Percentiles rank a stretch among this genome's conserved stretches.
phyloP scores from a whole-genome alignment of 1,284 basidiomycete species.

The Cryptococcus sp. region DNA sequence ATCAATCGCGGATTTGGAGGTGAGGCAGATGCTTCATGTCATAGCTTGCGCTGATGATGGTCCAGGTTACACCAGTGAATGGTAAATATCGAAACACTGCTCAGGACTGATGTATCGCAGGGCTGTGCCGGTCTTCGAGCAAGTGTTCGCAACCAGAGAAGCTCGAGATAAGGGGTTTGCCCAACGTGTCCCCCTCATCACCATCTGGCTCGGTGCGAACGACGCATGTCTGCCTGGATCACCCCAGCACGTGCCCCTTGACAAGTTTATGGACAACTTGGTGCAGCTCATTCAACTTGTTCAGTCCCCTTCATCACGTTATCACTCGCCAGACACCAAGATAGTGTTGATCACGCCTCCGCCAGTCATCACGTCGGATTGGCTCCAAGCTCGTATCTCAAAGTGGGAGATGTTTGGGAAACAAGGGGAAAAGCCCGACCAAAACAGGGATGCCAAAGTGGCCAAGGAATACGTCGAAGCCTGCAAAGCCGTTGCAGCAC shows the following conservation, averaged over 20 bases:
- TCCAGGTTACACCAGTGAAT: constrained; percentile 78
- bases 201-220: constrained; percentile 88
- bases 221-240: constrained; percentile 65
- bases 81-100: constrained; percentile 42
- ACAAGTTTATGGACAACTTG: constrained; percentile 68
- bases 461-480: constrained; percentile 70
- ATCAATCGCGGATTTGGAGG: constrained; percentile 68
- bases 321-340: constrained; percentile 71
- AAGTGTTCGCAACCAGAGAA: constrained; percentile 63
- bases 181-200: constrained; percentile 64
- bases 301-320: constrained; percentile 62
- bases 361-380: constrained; percentile 65
- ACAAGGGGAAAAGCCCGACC: constrained; percentile 33
- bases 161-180: constrained; percentile 59
- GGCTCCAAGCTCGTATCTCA: constrained; percentile 57
- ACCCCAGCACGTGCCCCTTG: constrained; percentile 61
- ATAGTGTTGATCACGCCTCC: constrained; percentile 81
- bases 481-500: constrained; percentile 62
- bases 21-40: constrained; percentile 12
- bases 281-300: constrained; percentile 64
- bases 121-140: constrained; percentile 73
- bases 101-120: constrained; percentile 24
- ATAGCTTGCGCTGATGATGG: neutral
- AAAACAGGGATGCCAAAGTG: constrained; percentile 64
- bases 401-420: constrained; percentile 35